phyloP scores from a whole-genome alignment of 1,284 basidiomycete species.

The Taiwanofungus camphoratus region DNA sequence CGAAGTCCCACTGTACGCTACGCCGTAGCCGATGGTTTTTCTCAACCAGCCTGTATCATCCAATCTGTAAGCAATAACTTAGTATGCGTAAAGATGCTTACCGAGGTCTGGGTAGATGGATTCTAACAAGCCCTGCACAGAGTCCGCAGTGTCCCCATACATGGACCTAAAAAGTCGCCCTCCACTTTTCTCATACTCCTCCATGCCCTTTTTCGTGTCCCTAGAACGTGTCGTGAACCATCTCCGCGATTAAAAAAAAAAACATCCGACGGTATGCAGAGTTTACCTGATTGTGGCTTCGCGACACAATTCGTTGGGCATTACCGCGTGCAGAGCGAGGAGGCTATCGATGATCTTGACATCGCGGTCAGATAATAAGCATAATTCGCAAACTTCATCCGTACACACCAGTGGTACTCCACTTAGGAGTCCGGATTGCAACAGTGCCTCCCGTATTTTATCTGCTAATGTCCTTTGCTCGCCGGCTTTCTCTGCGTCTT shows the following conservation, averaged over 20 bases:
- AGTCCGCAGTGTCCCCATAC: constrained; percentile 45
- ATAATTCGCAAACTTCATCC: too few species aligned
- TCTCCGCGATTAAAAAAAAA: too few species aligned
- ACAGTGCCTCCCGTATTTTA: constrained; percentile 48
- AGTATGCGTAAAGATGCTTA: too few species aligned
- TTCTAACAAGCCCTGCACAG: constrained; percentile 37
- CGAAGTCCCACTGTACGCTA: constrained; percentile 38
- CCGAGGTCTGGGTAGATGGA: constrained; percentile 53
- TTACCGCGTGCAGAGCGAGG: constrained; percentile 26
- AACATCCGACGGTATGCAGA: too few species aligned
- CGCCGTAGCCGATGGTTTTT: constrained; percentile 45
- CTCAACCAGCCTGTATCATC: constrained; percentile 52
- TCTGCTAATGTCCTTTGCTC: constrained; percentile 37
- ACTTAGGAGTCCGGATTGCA: constrained; percentile 49
- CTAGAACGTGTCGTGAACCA: constrained; percentile 27
- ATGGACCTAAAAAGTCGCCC: constrained; percentile 36
- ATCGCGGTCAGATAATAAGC: not conserved
- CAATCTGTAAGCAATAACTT: too few species aligned
- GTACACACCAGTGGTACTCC: constrained; percentile 44
- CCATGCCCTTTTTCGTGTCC: constrained; percentile 31
- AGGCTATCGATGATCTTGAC: constrained; percentile 30
- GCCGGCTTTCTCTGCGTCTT: constrained; percentile 21
- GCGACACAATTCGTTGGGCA: constrained; percentile 29
- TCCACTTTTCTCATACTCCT: constrained; percentile 38
- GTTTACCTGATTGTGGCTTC: constrained; percentile 27